Conservation (phyloP, 257 asterid species). For the Linderniella brevidens region DNA sequence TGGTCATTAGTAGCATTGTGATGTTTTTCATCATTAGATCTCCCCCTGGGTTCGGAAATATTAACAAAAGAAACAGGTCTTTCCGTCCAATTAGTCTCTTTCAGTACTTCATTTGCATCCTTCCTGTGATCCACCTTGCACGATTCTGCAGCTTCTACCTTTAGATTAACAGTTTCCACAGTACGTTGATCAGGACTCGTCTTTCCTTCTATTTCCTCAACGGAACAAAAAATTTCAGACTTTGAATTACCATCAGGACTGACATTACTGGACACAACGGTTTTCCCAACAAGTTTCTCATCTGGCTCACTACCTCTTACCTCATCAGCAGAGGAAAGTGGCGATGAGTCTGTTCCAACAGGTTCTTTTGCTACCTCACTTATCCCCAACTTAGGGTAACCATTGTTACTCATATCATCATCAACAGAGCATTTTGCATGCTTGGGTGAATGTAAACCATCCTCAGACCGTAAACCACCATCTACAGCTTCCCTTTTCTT, state of each 20-base stretch:
- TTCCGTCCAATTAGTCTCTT: constrained; percentile 6
- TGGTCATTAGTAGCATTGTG: constrained; percentile 10
- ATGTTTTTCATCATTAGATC: constrained; percentile 12
- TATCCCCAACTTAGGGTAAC: constrained; percentile 13
- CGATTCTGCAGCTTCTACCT: constrained; percentile 13
- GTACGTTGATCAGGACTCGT: constrained; percentile 7
- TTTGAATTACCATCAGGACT: constrained; percentile 12
- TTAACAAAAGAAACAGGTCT: constrained; percentile 10
- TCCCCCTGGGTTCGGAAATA: constrained; percentile 15
- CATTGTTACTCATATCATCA: constrained; percentile 13
- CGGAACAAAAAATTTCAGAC: constrained; percentile 12
- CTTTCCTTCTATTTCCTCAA: constrained; percentile 13
- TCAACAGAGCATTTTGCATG: constrained; percentile 15
- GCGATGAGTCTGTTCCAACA: constrained; percentile 11
- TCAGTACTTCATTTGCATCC: constrained; percentile 15
- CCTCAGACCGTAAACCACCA: constrained; percentile 17
- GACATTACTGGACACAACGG: constrained; percentile 9
- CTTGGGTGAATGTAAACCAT: constrained; percentile 14
- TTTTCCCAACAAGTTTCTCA: constrained; percentile 17
- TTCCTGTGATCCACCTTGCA: constrained; percentile 11
- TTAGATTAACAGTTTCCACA: constrained; percentile 13
- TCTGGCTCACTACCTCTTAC: constrained; percentile 13
- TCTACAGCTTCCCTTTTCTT: constrained; percentile 20
- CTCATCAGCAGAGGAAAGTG: constrained; percentile 15
- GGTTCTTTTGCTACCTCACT: constrained; percentile 20